Conservation (phyloP, 1,284 basidiomycete genomes). For the Puccinia novopanici region DNA sequence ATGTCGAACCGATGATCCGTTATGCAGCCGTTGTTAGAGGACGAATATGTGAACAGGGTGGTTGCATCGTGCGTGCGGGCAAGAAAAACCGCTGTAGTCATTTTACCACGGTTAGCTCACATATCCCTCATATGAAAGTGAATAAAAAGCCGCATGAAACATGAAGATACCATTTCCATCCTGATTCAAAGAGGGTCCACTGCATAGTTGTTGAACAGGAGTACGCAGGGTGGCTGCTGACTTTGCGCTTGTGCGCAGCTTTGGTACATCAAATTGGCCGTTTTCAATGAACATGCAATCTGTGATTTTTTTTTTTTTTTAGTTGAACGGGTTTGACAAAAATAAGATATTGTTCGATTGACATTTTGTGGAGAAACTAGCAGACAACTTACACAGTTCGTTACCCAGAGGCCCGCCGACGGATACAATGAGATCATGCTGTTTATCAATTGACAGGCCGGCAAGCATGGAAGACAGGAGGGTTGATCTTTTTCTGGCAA, state of each 20-base stretch:
- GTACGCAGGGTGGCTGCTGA: constrained; percentile 26
- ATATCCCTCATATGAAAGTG: too few species aligned
- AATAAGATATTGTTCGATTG: not conserved
- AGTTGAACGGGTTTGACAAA: not conserved
- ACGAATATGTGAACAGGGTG: constrained; percentile 23
- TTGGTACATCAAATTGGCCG: constrained; percentile 6
- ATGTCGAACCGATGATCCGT: not conserved
- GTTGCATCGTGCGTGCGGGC: constrained; percentile 46
- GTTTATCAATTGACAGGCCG: constrained; percentile 4
- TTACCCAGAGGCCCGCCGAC: constrained; percentile 5
- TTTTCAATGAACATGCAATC: constrained; percentile 4
- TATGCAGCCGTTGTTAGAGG: not conserved
- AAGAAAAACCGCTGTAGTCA: constrained; percentile 11
- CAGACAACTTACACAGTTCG: constrained; percentile 27
- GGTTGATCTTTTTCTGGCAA: constrained; percentile 1
- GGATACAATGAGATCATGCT: constrained; percentile 5
- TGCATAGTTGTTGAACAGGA: constrained; percentile 38
- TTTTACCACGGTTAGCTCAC: not conserved
- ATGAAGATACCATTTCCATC: constrained; percentile 19
- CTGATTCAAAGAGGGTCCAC: constrained; percentile 15
- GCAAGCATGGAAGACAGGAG: constrained; percentile 8
- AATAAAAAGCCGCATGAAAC: too few species aligned
- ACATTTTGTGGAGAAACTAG: not conserved
- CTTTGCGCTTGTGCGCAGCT: constrained; percentile 8
- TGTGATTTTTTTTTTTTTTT: not conserved